Conservation (phyloP, 2,329 filamentous ascomycete genomes). For the Colletotrichum melonis region DNA sequence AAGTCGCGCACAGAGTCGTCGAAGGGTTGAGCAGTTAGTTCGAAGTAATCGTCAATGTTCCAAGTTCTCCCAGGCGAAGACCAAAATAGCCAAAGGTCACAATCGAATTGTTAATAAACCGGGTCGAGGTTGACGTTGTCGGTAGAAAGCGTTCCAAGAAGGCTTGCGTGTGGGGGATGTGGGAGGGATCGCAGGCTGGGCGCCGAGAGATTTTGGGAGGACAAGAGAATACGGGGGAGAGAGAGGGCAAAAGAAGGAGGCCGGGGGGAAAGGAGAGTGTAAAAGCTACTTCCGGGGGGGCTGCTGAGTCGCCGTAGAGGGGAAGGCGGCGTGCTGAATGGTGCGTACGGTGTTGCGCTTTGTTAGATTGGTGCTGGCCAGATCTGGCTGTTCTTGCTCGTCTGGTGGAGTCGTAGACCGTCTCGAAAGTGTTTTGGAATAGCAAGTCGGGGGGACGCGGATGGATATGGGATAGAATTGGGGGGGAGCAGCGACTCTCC, state of each 20-base stretch:
- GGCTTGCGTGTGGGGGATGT: slow-evolving; percentile 35
- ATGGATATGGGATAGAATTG: slow-evolving; percentile 35
- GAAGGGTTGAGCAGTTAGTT: slow-evolving; percentile 3
- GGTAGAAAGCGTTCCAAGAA: slow-evolving; percentile 32
- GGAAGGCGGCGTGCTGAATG: slow-evolving; percentile 21
- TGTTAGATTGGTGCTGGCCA: slow-evolving; percentile 25
- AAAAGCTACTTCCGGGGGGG: slow-evolving; percentile 32
- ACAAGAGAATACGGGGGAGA: slow-evolving; percentile 9
- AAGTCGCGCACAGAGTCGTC: slow-evolving; percentile 5
- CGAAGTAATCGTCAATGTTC: slow-evolving; percentile 11
- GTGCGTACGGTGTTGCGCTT: slow-evolving; percentile 10
- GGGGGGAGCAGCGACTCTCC: slow-evolving; percentile 14
- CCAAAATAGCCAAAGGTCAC: neutral
- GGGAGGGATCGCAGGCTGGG: slow-evolving; percentile 39
- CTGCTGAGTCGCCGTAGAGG: slow-evolving; percentile 7
- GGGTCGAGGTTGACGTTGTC: slow-evolving; percentile 23
- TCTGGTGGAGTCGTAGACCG: slow-evolving; percentile 29
- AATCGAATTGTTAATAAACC: slow-evolving; percentile 24
- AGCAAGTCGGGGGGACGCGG: slow-evolving; percentile 31
- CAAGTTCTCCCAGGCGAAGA: neutral
- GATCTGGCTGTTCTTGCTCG: slow-evolving; percentile 22
- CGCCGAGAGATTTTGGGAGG: slow-evolving; percentile 38
- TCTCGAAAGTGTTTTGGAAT: slow-evolving; percentile 41
- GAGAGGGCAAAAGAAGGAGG: neutral
- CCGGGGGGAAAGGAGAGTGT: neutral